Evolutionary conservation across 805 yeast species (phyloP).

Genomic region (Maudiozyma turicensis): DNA sequence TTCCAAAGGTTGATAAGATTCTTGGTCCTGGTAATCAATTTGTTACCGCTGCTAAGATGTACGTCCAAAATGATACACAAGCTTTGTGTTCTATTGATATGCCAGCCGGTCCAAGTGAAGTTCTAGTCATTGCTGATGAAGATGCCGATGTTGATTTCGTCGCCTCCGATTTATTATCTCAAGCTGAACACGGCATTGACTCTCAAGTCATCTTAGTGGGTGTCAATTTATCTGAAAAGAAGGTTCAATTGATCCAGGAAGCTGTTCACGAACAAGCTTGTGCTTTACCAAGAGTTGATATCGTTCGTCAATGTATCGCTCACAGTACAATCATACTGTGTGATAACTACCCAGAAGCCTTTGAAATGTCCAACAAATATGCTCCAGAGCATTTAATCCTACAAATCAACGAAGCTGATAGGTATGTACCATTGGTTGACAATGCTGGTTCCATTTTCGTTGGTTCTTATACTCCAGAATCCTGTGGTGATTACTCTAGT

Average conservation of each 20-base stretch:
- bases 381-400: slow-evolving; percentile 97
- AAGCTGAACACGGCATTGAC: slow-evolving; percentile 98
- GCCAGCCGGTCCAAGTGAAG: slow-evolving; percentile 99
- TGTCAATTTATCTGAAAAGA: slow-evolving; percentile 51
- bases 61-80: slow-evolving; percentile 87
- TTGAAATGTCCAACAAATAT: slow-evolving; percentile 76
- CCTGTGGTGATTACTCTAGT: slow-evolving; percentile 95
- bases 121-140: slow-evolving; percentile 85
- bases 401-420: slow-evolving; percentile 72
- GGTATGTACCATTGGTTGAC: slow-evolving; percentile 62
- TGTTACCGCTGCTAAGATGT: slow-evolving; percentile 98
- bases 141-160: slow-evolving; percentile 90
- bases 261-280: slow-evolving; percentile 82
- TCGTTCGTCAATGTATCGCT: slow-evolving; percentile 82
- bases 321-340: slow-evolving; percentile 81
- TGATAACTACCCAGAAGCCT: slow-evolving; percentile 64
- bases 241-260: slow-evolving; percentile 61
- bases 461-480: slow-evolving; percentile 93
- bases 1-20: slow-evolving; percentile 92
- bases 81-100: slow-evolving; percentile 95
- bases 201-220: slow-evolving; percentile 93
- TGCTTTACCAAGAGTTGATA: slow-evolving; percentile 81
- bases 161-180: slow-evolving; percentile 91
- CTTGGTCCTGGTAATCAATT: slow-evolving; percentile 99
- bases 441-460: slow-evolving; percentile 97